Conservation (phyloP, 352 stramenopile genomes). For the Phytopythium boreale region DNA sequence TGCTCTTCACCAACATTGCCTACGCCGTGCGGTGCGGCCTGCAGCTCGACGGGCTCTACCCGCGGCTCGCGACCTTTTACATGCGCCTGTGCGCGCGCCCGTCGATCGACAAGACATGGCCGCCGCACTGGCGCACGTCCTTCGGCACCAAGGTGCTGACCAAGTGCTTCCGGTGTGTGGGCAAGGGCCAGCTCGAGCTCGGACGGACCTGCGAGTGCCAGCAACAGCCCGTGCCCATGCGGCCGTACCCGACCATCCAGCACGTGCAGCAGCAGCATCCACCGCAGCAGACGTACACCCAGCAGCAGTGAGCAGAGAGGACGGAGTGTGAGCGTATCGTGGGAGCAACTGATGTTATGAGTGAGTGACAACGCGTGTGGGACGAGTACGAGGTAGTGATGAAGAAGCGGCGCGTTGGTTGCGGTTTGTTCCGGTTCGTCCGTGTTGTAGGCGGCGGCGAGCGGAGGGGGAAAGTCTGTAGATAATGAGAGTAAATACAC, state of each 20-base stretch:
- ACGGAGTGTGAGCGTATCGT: too few relatives aligned
- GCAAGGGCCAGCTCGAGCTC: conserved; percentile 11
- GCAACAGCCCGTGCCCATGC: conserved; percentile 1
- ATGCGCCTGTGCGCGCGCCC: conserved; percentile 61
- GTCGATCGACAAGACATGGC: conserved; percentile 79
- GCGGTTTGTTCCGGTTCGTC: background rate
- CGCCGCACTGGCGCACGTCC: conserved; percentile 78
- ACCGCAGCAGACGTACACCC: background rate
- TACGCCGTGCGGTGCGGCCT: conserved; percentile 84
- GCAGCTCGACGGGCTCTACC: conserved; percentile 79
- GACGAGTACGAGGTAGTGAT: too few relatives aligned
- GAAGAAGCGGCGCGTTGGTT: too few relatives aligned
- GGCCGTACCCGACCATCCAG: background rate
- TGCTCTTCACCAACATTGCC: conserved; percentile 83
- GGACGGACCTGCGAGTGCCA: conserved; percentile 14
- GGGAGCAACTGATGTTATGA: background rate
- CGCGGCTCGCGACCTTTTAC: conserved; percentile 76
- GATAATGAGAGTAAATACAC: conserved; percentile 8
- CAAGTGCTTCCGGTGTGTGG: conserved; percentile 68
- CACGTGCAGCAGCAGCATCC: background rate
- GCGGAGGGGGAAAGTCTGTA: background rate
- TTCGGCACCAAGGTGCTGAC: conserved; percentile 75
- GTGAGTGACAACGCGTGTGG: background rate
- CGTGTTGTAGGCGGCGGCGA: background rate
- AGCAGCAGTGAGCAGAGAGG: background rate